phyloP scores from a whole-genome alignment of 805 yeast genomes.

The Lipomyces yamanashiensis region DNA sequence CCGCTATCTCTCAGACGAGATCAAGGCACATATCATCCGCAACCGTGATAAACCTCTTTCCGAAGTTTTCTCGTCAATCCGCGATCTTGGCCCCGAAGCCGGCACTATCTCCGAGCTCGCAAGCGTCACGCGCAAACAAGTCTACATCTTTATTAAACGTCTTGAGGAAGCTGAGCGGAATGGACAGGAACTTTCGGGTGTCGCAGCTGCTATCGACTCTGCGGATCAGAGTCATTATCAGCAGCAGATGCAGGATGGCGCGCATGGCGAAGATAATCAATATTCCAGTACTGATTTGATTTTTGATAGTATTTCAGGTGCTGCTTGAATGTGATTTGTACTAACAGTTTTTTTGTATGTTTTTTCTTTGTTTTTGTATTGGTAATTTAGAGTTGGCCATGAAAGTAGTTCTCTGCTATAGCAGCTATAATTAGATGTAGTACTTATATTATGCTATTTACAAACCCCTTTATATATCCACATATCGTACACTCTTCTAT shows the following conservation, averaged over 20 bases:
- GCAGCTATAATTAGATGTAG: too few species aligned
- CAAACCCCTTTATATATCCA: neutral
- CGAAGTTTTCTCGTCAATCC: conserved; percentile 23
- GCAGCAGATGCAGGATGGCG: neutral
- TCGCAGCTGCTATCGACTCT: neutral
- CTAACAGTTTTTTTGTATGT: neutral
- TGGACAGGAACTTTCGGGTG: neutral
- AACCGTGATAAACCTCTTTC: conserved; percentile 24
- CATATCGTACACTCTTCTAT: neutral
- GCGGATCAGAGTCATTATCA: neutral
- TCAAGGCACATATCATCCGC: conserved; percentile 20
- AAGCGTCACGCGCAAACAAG: conserved; percentile 30
- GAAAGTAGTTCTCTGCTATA: too few species aligned
- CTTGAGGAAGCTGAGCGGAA: conserved; percentile 8
- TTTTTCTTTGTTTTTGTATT: neutral
- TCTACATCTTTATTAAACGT: conserved; percentile 24
- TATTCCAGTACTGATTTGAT: conserved; percentile 5
- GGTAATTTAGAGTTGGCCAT: too few species aligned
- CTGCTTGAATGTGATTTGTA: neutral
- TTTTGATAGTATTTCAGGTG: conserved; percentile 10
- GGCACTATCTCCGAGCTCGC: conserved; percentile 11
- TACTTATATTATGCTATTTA: too few species aligned
- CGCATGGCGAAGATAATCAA: neutral
- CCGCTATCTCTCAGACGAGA: conserved; percentile 28
- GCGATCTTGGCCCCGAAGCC: conserved; percentile 14